Base-by-base conservation (phyloP, 441 rosid species). In the Bruguiera hainesii region DNA sequence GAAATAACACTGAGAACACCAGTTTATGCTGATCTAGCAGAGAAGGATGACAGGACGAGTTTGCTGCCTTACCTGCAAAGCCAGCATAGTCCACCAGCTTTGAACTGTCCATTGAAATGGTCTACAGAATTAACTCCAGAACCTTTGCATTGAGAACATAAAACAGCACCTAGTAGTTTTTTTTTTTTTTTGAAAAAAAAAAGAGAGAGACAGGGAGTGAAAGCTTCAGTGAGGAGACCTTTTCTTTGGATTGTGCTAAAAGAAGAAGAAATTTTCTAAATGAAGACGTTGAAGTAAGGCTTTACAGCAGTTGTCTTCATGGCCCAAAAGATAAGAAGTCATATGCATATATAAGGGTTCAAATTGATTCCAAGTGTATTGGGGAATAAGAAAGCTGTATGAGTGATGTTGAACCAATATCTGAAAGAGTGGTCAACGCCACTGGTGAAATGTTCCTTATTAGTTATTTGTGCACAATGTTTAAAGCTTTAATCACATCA, bases 71-170 rank as follows among this genome's bases (percentile, higher is more conserved):
- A 83, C 93, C 90, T 82, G 63, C 86, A 83, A 52, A 83, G 90
- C 93, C 90, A 85, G 61, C 90, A 82, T 8, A 82, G 77, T 28
- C 80, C 86, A n/a, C 89, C 87, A 52, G 84, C 85, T 72, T 82
- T 82, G 71, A 82, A 85, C 61, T 70, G 77, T 23, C 89, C 87
- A 69, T 75, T 66, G 71, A 83, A 87, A 71, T 77, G 3, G 69
- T 87, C 89, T 29, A 65, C 85, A 4, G 86, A 53, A 67, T 84
- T 87, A 51, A 80, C 84, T 6, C 91, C 89, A 66, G 61, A 71
- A 0, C 92, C 92, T 71, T 81, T 76, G 69, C 88, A 87, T 69
- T 85, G 92, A 18, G 85, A 81, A 65, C 92, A 87, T 52, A 55
- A 46, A 57, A 82, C 81, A 3, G 87, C 87, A 66, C 91, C 87